These are phyloP conservation scores for Anaeromyces robustus DNA, from an alignment of 192 early-diverging fungal genomes.

Conservation along the genomic window DNA sequence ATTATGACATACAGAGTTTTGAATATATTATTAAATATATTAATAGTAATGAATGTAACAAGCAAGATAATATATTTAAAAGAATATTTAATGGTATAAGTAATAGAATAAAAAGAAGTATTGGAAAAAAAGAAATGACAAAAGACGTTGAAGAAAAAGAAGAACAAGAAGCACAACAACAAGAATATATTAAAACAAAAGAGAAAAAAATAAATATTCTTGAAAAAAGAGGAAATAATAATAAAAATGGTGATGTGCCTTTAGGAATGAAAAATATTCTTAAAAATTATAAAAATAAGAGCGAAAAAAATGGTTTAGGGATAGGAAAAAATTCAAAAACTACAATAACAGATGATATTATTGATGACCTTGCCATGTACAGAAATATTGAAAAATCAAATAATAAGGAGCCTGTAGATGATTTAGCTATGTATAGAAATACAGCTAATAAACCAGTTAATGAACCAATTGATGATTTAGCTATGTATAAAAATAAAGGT, in stretches of 20 bases:
- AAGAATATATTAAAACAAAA: neutral
- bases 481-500: no score
- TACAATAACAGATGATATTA: no score
- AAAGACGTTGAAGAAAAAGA: neutral
- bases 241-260: neutral
- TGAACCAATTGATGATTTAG: no score
- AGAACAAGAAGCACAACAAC: neutral
- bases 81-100: neutral
- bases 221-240: neutral
- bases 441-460: no score
- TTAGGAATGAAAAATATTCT: neutral
- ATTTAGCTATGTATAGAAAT: no score
- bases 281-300: neutral
- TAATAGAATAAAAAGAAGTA: neutral
- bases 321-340: no score
- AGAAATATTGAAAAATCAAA: no score
- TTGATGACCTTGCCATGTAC: no score
- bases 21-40: neutral
- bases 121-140: neutral
- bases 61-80: neutral
- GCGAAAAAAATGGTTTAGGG: no score
- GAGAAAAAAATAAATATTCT: neutral
- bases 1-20: neutral
- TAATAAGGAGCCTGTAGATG: no score
- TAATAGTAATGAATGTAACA: neutral